A percentile compares a stretch with the other conserved stretches of the same genome.
phyloP scores from a whole-genome alignment of 129 eudicot species.

The Helianthus annuus region DNA sequence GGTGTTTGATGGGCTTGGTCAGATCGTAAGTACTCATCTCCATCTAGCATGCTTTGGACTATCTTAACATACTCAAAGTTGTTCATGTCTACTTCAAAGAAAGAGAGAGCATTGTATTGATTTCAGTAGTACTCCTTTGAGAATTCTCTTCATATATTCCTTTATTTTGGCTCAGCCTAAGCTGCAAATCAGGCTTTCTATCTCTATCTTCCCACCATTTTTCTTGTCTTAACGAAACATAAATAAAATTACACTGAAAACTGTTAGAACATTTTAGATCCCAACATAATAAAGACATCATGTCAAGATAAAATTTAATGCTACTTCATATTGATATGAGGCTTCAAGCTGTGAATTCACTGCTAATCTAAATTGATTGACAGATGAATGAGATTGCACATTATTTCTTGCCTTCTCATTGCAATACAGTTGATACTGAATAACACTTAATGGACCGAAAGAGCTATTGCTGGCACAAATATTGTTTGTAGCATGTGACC shows the following conservation, averaged over 20 bases:
- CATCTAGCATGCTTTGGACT: conserved; percentile 20
- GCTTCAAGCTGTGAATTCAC: conserved; percentile 20
- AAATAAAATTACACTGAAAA: neutral
- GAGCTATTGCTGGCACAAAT: conserved; percentile 9
- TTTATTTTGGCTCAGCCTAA: conserved; percentile 50
- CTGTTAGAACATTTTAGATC: conserved; percentile 1
- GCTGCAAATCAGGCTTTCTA: conserved; percentile 56
- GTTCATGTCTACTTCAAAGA: conserved; percentile 44
- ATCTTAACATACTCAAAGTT: conserved; percentile 20
- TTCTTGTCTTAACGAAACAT: conserved; percentile 42
- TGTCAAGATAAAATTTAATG: neutral
- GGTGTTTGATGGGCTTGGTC: conserved; percentile 32
- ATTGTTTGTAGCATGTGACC: conserved; percentile 25
- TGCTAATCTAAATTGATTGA: conserved; percentile 7
- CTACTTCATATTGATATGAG: conserved; percentile 37
- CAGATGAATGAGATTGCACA: conserved; percentile 22
- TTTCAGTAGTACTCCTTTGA: conserved; percentile 37
- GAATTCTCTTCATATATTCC: conserved; percentile 26
- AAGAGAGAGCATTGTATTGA: conserved; percentile 72
- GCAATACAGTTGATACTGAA: neutral
- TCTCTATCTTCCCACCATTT: conserved; percentile 30
- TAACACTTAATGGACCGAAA: conserved; percentile 1
- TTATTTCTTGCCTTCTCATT: conserved; percentile 14
- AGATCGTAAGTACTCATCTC: conserved; percentile 69
- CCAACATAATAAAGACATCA: neutral